Evolutionary conservation across 176 grass and related monocot species (phyloP), one percentile per base, ranked within the genome.

Genomic region (Dactylis glomerata): DNA sequence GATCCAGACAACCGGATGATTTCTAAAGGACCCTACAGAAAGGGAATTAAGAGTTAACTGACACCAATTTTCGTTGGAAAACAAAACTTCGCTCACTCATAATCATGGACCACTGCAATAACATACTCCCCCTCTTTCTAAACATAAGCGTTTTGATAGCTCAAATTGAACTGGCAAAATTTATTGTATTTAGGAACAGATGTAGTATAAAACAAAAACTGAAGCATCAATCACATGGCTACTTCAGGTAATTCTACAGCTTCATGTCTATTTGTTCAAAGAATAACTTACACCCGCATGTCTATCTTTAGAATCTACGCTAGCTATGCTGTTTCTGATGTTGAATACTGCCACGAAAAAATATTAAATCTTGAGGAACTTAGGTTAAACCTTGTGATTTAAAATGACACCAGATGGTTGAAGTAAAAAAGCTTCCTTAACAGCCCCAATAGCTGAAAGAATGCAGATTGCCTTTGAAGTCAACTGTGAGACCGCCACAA

Each of bases 11-110:
- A 27, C 20, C 59, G 68, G 64, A 90, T 75, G 68, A 90, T 90
- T 80, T 90, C 75, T 68, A 84, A 79, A 87, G 81, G 84, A 68
- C 84, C 84, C 89, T 90, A 84, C 58, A 68, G 82, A 46, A 81
- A 73, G 26, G 7, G 34, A 80, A 58, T 49, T 12, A 59, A 72
- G 68, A 37, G 6, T 68, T 76, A 26, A 16, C 14, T 19, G 19
- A 22, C 40, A 77, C 13, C 68, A 73, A 44, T 26, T 58, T 72
- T 63, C 9, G 16, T 2, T 40, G 28, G 20, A 31, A 64, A 80
- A 80, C 51, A 38, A 17, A 75, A 49, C 28, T 36, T 15, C 9
- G 1, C 14, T 19, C 46, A 73, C 13, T n/a, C 2, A 22, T 1
- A 20, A 73, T 32, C 19, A 73, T 28, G 14, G 12, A 6, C 10